Conservation (phyloP, 2,329 filamentous ascomycete genomes). For the Diaporthe citri region DNA sequence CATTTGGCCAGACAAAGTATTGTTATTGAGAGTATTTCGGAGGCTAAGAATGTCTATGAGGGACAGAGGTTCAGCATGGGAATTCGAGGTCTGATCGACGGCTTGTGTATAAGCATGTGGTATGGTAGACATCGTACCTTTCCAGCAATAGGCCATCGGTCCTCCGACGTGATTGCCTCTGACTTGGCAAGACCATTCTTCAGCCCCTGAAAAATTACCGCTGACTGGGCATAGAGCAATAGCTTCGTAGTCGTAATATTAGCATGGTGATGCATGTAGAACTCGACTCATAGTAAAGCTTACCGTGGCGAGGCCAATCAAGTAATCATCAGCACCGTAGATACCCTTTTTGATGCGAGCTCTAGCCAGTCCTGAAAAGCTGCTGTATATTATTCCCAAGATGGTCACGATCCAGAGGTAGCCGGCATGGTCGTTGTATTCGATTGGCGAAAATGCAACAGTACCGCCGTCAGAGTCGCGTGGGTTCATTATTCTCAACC, state of each 20-base stretch:
- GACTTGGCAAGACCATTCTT: conserved; percentile 21
- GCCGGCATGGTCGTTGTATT: conserved; percentile 13
- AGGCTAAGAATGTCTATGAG: conserved; percentile 27
- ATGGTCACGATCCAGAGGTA: conserved; percentile 34
- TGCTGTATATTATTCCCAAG: conserved; percentile 20
- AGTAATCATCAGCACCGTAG: conserved; percentile 29
- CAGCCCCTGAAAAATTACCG: conserved; percentile 1
- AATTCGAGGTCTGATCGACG: too few species aligned
- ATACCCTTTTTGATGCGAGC: conserved; percentile 15
- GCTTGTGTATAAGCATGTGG: too few species aligned
- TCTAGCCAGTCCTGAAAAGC: conserved; percentile 12
- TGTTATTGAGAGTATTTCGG: not conserved
- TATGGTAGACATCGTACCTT: conserved; percentile 1
- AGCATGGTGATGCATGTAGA: not conserved
- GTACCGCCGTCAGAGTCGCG: not conserved
- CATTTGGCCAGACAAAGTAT: conserved; percentile 28
- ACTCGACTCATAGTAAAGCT: not conserved
- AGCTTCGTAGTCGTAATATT: not conserved
- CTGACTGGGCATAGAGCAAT: conserved; percentile 10
- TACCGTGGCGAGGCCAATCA: conserved; percentile 28
- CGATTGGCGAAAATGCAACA: conserved; percentile 9
- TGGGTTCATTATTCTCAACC: not conserved
- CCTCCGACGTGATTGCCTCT: not conserved
- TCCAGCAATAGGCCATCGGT: conserved; percentile 1
- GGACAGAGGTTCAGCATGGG: not conserved